These are phyloP conservation scores for Salix dunnii DNA, from an alignment of 345 rosid genomes.

Conservation along the genomic window DNA sequence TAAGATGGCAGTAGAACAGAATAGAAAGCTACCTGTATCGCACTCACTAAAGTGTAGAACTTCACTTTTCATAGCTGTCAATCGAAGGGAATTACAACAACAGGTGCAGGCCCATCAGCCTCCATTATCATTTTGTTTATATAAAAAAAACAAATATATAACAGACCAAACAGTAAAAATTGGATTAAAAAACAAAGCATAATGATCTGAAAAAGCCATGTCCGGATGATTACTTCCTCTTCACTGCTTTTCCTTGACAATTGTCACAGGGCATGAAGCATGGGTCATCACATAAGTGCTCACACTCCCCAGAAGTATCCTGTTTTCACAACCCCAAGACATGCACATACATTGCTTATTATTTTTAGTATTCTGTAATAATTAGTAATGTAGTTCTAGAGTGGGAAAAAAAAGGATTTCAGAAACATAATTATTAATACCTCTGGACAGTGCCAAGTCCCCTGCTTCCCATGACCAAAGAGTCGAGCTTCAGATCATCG, in stretches of 20 bases:
- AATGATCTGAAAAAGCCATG: not conserved
- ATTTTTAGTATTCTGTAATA: not conserved
- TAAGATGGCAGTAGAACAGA: no score
- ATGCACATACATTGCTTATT: not conserved
- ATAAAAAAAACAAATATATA: not conserved
- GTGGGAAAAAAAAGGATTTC: no score
- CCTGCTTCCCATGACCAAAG: slow-evolving; percentile 88
- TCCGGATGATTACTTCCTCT: not conserved
- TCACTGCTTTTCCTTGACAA: slow-evolving; percentile 37
- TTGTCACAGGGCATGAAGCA: slow-evolving; percentile 57
- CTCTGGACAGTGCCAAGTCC: slow-evolving; percentile 84
- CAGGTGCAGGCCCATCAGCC: no score
- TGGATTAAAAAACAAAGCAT: not conserved
- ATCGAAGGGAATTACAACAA: not conserved
- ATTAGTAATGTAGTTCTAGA: no score
- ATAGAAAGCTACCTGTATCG: no score
- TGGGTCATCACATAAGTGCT: slow-evolving; percentile 43
- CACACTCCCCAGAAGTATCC: slow-evolving; percentile 79
- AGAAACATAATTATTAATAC: slow-evolving; percentile 20
- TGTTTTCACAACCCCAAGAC: slow-evolving; percentile 33
- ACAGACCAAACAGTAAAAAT: not conserved
- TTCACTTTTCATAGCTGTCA: not conserved
- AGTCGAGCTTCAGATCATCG: slow-evolving; percentile 77
- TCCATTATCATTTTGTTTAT: no score
- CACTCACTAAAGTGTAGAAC: no score